Conservation (phyloP, 441 rosid genomes). For the Erysimum cheiri region DNA sequence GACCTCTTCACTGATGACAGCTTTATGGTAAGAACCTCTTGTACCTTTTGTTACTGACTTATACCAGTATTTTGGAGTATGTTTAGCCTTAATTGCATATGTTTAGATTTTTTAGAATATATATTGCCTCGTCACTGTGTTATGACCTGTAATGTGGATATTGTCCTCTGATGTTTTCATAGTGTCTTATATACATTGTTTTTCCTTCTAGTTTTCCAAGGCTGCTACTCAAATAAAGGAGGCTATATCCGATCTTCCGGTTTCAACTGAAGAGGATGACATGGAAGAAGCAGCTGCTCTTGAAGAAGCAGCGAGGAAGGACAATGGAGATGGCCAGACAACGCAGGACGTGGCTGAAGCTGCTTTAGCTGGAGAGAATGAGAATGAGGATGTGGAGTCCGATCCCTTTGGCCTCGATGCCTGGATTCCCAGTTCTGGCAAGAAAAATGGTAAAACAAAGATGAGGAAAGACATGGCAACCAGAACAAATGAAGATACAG, state of each 20-base stretch:
- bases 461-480: slow-evolving; percentile 54
- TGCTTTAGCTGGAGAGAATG: slow-evolving; percentile 48
- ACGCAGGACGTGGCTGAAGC: slow-evolving; percentile 41
- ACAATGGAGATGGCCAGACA: slow-evolving; percentile 45
- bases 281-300: slow-evolving; percentile 74
- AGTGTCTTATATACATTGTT: slow-evolving; percentile 27
- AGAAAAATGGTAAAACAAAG: slow-evolving; percentile 66
- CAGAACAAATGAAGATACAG: slow-evolving; percentile 51
- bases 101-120: no score
- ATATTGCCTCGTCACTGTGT: no score
- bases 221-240: slow-evolving; percentile 70
- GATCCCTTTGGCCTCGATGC: slow-evolving; percentile 97
- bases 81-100: no score
- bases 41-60: slow-evolving; percentile 4
- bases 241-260: slow-evolving; percentile 67
- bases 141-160: slow-evolving; percentile 2
- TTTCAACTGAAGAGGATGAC: slow-evolving; percentile 77
- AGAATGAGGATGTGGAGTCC: slow-evolving; percentile 56
- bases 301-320: slow-evolving; percentile 50
- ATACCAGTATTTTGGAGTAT: slow-evolving; percentile 3
- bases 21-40: slow-evolving; percentile 68
- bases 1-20: slow-evolving; percentile 95
- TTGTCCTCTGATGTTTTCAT: slow-evolving; percentile 22
- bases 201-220: slow-evolving; percentile 67
- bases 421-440: slow-evolving; percentile 56